Base-by-base conservation (phyloP, 495 filamentous ascomycete species). In the Alectoria sarmentosa region DNA sequence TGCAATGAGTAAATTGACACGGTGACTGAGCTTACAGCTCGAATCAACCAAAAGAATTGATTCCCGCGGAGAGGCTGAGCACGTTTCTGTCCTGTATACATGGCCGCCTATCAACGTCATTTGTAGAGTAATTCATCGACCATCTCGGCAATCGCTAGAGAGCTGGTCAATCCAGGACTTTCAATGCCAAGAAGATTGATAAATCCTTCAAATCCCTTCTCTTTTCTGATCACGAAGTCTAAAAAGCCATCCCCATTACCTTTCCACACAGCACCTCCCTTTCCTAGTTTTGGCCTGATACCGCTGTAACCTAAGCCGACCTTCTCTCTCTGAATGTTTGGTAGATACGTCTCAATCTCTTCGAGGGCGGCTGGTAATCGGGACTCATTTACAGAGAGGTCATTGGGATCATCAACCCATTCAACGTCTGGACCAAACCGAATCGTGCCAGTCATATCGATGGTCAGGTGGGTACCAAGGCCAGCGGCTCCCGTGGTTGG, bases 381-480 rank as follows among this genome's bases (percentile, higher is more conserved):
- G n/a, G 77, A 76, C 48, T 77, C 74, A n/a, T 75, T 81, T 13
- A 82, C 80, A 38, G 74, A 75, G 44, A 85, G 75, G 67, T 88
- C 84, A 34, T 68, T 74, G 0, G 88, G 82, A 44, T 84, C 81
- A 49, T 84, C 79, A 1, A 95, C 85, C 94, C 95, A 98, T 73
- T 98, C 92, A 17, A 97, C 90, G 70, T 98, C 94, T 0, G 94
- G 94, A 0, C 94, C 94, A 72, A 98, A 98, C 42, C 92, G 88
- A 36, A 98, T 82, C 1, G 89, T 83, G 0, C 92, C 93, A 1
- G 82, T 84, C 78, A 98, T 80, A 71, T 98, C 94, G 26, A 98
- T 81, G 1, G 94, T 98, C 8, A 98, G 77, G 76, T 98, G 94
- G 2, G 94, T 97, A 49, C 94, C 94, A 13, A 98, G 80, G 0